A percentile compares a stretch with the other conserved stretches of the same genome.
phyloP scores from a whole-genome alignment of 1,139 yeast species.

The Protomyces inundatus region DNA sequence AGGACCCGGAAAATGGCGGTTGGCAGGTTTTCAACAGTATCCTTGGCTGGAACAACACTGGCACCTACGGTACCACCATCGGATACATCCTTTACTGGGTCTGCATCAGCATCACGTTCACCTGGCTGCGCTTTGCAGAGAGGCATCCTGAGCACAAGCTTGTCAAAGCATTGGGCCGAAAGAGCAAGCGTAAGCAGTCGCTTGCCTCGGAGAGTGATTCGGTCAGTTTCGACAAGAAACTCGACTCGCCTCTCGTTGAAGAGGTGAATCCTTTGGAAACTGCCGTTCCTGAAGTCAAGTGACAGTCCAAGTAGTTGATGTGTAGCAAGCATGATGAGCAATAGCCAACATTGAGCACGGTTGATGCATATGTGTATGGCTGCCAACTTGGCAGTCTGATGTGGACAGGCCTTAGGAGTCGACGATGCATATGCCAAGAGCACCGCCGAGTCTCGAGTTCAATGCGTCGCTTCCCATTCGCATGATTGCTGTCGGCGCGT shows the following conservation, averaged over 20 bases:
- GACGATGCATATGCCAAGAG: too few relatives aligned
- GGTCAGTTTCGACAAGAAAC: neutral
- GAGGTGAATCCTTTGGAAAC: neutral
- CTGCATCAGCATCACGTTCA: constrained; percentile 44
- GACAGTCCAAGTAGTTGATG: neutral
- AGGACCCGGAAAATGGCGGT: constrained; percentile 56
- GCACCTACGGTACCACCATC: constrained; percentile 85
- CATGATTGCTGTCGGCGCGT: too few relatives aligned
- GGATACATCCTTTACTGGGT: constrained; percentile 76
- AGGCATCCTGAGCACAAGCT: constrained; percentile 1
- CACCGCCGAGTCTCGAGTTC: too few relatives aligned
- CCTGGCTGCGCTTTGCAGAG: constrained; percentile 10
- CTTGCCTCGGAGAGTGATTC: neutral
- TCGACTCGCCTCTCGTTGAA: neutral
- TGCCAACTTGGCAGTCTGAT: too few relatives aligned
- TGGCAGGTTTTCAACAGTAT: constrained; percentile 91
- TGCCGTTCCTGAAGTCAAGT: neutral
- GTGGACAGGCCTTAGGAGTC: too few relatives aligned
- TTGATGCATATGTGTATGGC: too few relatives aligned
- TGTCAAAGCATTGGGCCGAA: neutral
- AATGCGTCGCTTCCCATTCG: too few relatives aligned
- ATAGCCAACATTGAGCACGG: too few relatives aligned
- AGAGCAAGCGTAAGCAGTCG: neutral
- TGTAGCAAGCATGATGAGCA: too few relatives aligned
- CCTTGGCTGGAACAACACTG: constrained; percentile 93